Percentiles rank a stretch among this genome's conserved stretches.
phyloP scores from a whole-genome alignment of 331 rosid genomes.

The Stylosanthes scabra region DNA sequence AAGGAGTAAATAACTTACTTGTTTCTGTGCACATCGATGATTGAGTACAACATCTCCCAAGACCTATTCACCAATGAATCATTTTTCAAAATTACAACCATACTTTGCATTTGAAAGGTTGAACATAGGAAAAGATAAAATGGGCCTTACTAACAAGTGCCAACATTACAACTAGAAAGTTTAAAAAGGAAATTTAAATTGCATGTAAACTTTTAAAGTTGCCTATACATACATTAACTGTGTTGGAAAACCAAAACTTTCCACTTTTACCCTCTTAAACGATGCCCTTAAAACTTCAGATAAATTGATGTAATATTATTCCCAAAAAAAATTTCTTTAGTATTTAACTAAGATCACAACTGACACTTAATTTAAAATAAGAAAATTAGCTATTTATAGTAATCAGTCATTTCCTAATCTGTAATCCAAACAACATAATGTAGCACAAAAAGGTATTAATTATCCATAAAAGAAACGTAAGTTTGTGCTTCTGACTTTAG shows the following conservation, averaged over 20 bases:
- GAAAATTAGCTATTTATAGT: neutral
- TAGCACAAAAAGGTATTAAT: slow-evolving; percentile 14
- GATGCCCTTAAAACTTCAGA: no score
- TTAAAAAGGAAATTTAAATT: no score
- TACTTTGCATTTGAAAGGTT: slow-evolving; percentile 12
- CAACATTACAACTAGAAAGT: no score
- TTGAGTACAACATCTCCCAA: slow-evolving; percentile 86
- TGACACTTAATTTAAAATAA: slow-evolving; percentile 29
- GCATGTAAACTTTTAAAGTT: no score
- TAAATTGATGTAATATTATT: neutral
- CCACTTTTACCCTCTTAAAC: no score
- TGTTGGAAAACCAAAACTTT: no score
- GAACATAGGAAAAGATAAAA: slow-evolving; percentile 18
- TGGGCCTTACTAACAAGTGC: no score
- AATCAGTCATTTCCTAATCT: slow-evolving; percentile 10
- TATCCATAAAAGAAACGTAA: slow-evolving; percentile 29
- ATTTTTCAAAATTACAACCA: slow-evolving; percentile 10
- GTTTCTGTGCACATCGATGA: slow-evolving; percentile 83
- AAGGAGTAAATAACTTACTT: slow-evolving; percentile 47
- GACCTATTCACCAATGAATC: slow-evolving; percentile 51
- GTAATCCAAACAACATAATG: slow-evolving; percentile 24
- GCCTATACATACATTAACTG: no score
- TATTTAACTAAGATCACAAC: slow-evolving; percentile 9
- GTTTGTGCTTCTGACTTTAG: neutral
- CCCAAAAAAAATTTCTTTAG: slow-evolving; percentile 1